Percentiles rank a stretch among this genome's conserved stretches.
Evolutionary conservation across 179 eudicot species (phyloP).

Genomic region (Drosera spatulata): DNA sequence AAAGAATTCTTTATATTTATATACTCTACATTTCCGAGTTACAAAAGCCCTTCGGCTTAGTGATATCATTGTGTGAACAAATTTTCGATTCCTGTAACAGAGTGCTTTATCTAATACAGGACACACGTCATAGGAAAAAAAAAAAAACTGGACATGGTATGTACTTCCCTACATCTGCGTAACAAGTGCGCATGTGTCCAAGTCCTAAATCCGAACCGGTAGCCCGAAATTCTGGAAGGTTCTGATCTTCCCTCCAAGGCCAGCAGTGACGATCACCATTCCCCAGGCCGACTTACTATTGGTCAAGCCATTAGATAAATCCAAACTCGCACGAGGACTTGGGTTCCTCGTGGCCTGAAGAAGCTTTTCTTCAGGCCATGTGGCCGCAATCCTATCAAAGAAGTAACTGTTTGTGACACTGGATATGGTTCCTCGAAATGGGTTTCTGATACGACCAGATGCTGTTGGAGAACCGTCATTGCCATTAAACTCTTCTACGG

Average conservation of each 20-base stretch:
- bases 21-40: too few relatives aligned
- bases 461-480: slow-evolving; percentile 40
- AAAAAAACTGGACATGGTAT: too few relatives aligned
- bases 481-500: slow-evolving; percentile 45
- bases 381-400: slow-evolving; percentile 73
- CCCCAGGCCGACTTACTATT: slow-evolving; percentile 69
- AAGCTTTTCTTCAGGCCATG: slow-evolving; percentile 96
- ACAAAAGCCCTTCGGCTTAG: too few relatives aligned
- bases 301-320: slow-evolving; percentile 45
- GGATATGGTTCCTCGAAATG: slow-evolving; percentile 52
- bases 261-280: slow-evolving; percentile 75
- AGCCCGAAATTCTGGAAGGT: slow-evolving; percentile 80
- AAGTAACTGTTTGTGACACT: slow-evolving; percentile 62
- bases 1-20: too few relatives aligned
- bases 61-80: too few relatives aligned
- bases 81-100: too few relatives aligned
- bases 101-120: too few relatives aligned
- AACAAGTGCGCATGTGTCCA: too few relatives aligned
- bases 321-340: slow-evolving; percentile 58
- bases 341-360: slow-evolving; percentile 30
- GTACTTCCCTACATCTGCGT: too few relatives aligned
- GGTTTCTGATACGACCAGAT: slow-evolving; percentile 42
- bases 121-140: too few relatives aligned
- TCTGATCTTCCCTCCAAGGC: slow-evolving; percentile 69
- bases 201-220: slow-evolving; percentile 44